Percentiles rank a stretch among this genome's conserved stretches.
phyloP scores from a whole-genome alignment of 2,329 filamentous ascomycete genomes.

The Aspergillus ustus region DNA sequence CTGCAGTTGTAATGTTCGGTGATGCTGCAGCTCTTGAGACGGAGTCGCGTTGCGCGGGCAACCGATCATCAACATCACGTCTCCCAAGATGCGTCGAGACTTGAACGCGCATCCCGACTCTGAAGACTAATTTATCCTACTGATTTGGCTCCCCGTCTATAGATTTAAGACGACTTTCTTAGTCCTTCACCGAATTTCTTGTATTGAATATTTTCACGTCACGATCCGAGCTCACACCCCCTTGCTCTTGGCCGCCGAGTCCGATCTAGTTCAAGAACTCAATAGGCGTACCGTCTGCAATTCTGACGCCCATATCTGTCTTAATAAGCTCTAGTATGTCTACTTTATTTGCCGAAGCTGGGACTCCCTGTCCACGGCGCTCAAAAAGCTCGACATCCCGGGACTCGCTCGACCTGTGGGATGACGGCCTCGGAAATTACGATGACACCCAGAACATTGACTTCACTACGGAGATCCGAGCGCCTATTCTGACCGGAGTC shows the following conservation, averaged over 20 bases:
- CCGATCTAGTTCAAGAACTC: not conserved
- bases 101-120: conserved; percentile 1
- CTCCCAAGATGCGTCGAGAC: conserved; percentile 16
- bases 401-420: conserved; percentile 29
- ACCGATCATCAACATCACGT: conserved; percentile 29
- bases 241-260: conserved; percentile 3
- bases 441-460: conserved; percentile 47
- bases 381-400: conserved; percentile 25
- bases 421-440: conserved; percentile 29
- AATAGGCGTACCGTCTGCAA: not conserved
- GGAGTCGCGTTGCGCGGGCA: conserved; percentile 23
- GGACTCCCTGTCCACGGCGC: conserved; percentile 41
- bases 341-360: conserved; percentile 29
- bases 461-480: conserved; percentile 46
- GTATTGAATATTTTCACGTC: not conserved
- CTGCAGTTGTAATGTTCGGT: not conserved
- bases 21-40: conserved; percentile 14
- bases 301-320: not conserved
- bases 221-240: not conserved
- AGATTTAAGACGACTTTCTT: not conserved
- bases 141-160: not conserved
- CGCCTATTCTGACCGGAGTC: conserved; percentile 33
- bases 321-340: conserved; percentile 28
- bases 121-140: not conserved
- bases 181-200: not conserved